These are phyloP conservation scores for Cymbopogon citratus DNA, from an alignment of 176 grass and related monocot genomes.

Conservation along the genomic window DNA sequence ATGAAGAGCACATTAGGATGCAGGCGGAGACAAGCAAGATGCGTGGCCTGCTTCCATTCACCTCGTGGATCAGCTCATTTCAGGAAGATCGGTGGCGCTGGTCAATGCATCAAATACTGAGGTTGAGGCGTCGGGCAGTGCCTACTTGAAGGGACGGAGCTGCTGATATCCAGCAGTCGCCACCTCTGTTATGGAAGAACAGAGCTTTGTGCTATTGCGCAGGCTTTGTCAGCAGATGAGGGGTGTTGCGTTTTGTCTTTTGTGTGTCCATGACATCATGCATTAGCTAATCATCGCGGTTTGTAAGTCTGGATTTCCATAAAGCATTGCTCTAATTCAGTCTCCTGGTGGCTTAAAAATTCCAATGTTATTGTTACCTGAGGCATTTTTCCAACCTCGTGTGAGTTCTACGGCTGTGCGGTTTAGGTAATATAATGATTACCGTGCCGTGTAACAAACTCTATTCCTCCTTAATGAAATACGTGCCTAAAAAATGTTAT, in stretches of 20 bases:
- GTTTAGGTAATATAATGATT: too few relatives aligned
- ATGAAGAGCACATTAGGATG: not conserved
- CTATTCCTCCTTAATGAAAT: too few relatives aligned
- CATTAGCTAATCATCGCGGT: not conserved
- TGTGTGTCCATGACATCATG: not conserved
- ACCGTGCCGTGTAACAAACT: too few relatives aligned
- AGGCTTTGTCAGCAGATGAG: too few relatives aligned
- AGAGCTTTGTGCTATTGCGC: not conserved
- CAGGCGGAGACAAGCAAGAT: rapidly evolving
- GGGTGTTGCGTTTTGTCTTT: too few relatives aligned
- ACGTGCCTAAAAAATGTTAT: too few relatives aligned
- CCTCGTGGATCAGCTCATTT: not conserved
- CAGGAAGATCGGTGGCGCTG: not conserved
- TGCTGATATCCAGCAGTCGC: not conserved
- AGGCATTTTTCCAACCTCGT: too few relatives aligned
- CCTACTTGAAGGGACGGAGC: not conserved
- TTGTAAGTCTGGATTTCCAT: not conserved
- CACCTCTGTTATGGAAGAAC: not conserved
- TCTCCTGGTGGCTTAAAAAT: not conserved
- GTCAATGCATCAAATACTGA: not conserved
- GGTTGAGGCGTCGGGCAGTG: too few relatives aligned
- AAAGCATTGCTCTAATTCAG: not conserved
- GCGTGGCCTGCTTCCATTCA: not conserved
- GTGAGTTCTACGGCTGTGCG: too few relatives aligned
- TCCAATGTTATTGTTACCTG: not conserved